Percentiles rank a stretch among this genome's conserved stretches.
phyloP scores from a whole-genome alignment of 2,329 filamentous ascomycete species.

The Alternaria arborescens region DNA sequence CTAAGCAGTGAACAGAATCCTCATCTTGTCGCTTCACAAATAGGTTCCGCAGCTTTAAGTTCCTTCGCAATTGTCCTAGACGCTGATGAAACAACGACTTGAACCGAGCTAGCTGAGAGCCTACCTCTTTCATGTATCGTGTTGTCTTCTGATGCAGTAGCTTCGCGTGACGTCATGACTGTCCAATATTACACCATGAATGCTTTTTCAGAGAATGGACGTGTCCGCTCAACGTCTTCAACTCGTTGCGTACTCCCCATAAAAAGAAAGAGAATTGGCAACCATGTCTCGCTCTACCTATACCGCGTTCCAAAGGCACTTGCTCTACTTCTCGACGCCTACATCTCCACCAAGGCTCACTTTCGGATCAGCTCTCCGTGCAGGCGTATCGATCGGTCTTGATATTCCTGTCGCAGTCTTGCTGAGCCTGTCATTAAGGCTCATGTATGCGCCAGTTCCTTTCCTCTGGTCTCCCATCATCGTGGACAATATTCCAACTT shows the following conservation, averaged over 20 bases:
- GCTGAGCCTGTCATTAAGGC: constrained; percentile 27
- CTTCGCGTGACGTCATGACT: constrained; percentile 16
- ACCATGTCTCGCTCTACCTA: constrained; percentile 24
- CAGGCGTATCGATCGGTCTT: constrained; percentile 28
- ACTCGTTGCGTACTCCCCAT: not conserved
- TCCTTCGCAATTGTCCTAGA: not conserved
- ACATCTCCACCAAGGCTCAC: constrained; percentile 31
- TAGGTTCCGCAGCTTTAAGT: not conserved
- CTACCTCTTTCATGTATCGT: not conserved
- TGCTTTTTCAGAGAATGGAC: not conserved
- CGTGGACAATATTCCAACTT: constrained; percentile 27
- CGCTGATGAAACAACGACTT: not conserved
- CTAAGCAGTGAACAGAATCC: not conserved
- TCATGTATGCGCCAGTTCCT: constrained; percentile 31
- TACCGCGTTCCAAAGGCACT: constrained; percentile 32
- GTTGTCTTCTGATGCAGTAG: not conserved
- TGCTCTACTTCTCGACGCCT: constrained; percentile 34
- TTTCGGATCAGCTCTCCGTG: constrained; percentile 27
- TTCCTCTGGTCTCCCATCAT: constrained; percentile 25
- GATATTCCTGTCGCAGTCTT: constrained; percentile 31
- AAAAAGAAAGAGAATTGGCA: not conserved
- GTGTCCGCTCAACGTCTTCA: not conserved
- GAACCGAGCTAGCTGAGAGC: not conserved
- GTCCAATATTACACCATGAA: not conserved
- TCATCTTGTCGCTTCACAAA: not conserved